A percentile compares a stretch with the other conserved stretches of the same genome.
These are phyloP conservation scores for Corchorus capsularis DNA, from an alignment of 345 rosid species.

Conservation along the genomic window DNA sequence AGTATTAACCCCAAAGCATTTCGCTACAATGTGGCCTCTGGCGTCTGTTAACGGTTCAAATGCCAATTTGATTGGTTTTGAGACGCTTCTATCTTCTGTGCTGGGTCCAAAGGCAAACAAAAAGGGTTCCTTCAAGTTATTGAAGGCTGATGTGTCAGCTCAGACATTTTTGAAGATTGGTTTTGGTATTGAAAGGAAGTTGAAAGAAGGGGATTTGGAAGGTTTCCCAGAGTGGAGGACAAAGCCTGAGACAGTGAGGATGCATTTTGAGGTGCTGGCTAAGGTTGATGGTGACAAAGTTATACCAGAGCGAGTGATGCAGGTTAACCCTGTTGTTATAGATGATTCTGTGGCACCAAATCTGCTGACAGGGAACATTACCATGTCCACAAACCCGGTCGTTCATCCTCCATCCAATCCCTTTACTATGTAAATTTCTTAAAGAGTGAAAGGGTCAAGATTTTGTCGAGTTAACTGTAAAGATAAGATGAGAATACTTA, in stretches of 20 bases:
- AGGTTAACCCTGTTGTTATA: conserved; percentile 54
- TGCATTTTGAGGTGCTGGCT: conserved; percentile 92
- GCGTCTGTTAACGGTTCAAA: conserved; percentile 79
- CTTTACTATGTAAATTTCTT: conserved; percentile 51
- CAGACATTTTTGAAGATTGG: conserved; percentile 88
- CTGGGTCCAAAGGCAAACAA: conserved; percentile 71
- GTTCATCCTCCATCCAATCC: conserved; percentile 62
- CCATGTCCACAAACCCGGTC: conserved; percentile 57
- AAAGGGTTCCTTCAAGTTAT: conserved; percentile 73
- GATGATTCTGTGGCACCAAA: conserved; percentile 67
- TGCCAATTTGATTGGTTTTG: conserved; percentile 71
- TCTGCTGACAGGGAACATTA: conserved; percentile 52
- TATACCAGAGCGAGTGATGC: conserved; percentile 69
- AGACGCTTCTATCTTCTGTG: conserved; percentile 69
- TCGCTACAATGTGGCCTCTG: conserved; percentile 87
- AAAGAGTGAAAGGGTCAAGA: neutral
- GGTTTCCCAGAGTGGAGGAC: conserved; percentile 78
- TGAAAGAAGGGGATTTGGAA: conserved; percentile 58
- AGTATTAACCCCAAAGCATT: conserved; percentile 68
- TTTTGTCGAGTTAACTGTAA: conserved; percentile 17
- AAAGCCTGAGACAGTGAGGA: conserved; percentile 62
- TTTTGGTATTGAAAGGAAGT: conserved; percentile 77
- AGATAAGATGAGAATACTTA: conserved; percentile 6
- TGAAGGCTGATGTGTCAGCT: conserved; percentile 75
- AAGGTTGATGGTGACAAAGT: conserved; percentile 81